Evolutionary conservation across 176 grass and related monocot genomes (phyloP).

Genomic region (Oryza punctata): DNA sequence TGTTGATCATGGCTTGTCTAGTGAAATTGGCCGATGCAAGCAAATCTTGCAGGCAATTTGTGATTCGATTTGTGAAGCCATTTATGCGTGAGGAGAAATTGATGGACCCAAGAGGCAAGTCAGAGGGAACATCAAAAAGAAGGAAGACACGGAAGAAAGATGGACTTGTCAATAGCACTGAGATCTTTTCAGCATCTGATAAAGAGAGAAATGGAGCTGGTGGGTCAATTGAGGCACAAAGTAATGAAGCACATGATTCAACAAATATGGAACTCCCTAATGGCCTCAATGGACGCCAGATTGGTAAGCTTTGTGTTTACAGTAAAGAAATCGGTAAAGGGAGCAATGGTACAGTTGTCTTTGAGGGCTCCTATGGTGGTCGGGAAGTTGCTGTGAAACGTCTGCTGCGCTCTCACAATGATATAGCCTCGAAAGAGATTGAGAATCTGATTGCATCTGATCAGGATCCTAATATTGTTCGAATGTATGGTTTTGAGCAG

Average conservation of each 20-base stretch:
- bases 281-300: conserved; percentile 56
- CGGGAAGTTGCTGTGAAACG: conserved; percentile 90
- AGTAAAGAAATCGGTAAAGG: conserved; percentile 93
- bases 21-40: conserved; percentile 36
- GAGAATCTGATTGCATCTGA: conserved; percentile 96
- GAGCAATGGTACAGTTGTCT: conserved; percentile 97
- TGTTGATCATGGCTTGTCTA: conserved; percentile 40
- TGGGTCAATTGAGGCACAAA: conserved; percentile 29
- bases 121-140: conserved; percentile 65
- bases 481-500: conserved; percentile 79
- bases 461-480: conserved; percentile 88
- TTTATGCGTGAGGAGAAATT: conserved; percentile 45
- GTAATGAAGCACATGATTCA: conserved; percentile 28
- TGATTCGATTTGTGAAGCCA: conserved; percentile 40
- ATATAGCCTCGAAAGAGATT: conserved; percentile 89
- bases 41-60: conserved; percentile 34
- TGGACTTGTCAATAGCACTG: conserved; percentile 29
- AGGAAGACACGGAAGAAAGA: conserved; percentile 73
- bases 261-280: conserved; percentile 24
- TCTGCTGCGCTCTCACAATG: conserved; percentile 81
- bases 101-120: conserved; percentile 44
- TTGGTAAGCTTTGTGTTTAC: conserved; percentile 79
- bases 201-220: conserved; percentile 53
- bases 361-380: conserved; percentile 80
- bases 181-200: conserved; percentile 31